Percentiles rank a stretch among this genome's conserved stretches.
These are phyloP conservation scores for Penicillium janthinellum DNA, from an alignment of 2,329 filamentous ascomycete species.

Conservation along the genomic window DNA sequence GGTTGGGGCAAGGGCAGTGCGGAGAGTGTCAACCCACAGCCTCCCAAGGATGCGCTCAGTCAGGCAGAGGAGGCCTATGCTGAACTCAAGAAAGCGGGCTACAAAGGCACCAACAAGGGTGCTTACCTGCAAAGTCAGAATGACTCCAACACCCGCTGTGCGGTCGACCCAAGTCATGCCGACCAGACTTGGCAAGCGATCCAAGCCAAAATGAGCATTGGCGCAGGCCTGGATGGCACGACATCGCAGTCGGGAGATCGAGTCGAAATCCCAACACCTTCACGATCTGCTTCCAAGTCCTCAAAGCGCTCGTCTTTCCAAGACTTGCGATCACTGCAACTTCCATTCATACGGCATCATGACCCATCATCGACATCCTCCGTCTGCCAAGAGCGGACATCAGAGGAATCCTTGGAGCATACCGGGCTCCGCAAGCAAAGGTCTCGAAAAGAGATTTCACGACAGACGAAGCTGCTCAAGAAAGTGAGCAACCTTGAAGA, in stretches of 20 bases:
- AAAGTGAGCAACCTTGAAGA: conserved; percentile 63
- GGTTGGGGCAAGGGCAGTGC: conserved; percentile 49
- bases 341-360: conserved; percentile 35
- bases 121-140: conserved; percentile 30
- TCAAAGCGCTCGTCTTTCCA: conserved; percentile 38
- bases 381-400: conserved; percentile 19
- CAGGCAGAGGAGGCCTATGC: conserved; percentile 56
- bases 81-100: conserved; percentile 56
- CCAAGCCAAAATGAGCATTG: conserved; percentile 35
- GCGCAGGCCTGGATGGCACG: conserved; percentile 15
- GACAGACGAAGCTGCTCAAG: conserved; percentile 60
- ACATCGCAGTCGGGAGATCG: conserved; percentile 18
- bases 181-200: conserved; percentile 41
- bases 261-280: conserved; percentile 2
- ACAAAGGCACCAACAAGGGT: conserved; percentile 45
- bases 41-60: conserved; percentile 47
- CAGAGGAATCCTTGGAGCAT: conserved; percentile 27
- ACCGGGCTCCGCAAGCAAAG: conserved; percentile 48
- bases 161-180: conserved; percentile 24
- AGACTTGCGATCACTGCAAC: conserved; percentile 39
- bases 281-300: conserved; percentile 25
- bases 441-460: conserved; percentile 59
- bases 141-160: not conserved
- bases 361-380: conserved; percentile 24
- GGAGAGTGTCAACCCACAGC: conserved; percentile 34